These are phyloP conservation scores for Oxytropis ochrocephala DNA, from an alignment of 306 rosid species.

Conservation along the genomic window DNA sequence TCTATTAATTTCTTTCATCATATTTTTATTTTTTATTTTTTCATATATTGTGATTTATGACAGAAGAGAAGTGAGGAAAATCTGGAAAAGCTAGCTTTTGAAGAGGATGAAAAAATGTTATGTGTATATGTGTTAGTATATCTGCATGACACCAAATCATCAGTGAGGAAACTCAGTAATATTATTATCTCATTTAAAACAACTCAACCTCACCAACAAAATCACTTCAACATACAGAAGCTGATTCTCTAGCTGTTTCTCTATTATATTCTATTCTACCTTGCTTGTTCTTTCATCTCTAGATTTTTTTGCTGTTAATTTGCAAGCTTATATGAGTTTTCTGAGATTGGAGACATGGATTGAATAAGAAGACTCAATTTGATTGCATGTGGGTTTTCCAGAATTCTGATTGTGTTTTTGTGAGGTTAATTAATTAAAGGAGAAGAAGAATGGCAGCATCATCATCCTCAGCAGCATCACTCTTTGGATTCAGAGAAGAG, in stretches of 20 bases:
- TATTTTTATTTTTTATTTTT: constrained; percentile 1
- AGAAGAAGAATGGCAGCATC: constrained; percentile 58
- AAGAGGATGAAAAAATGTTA: constrained; percentile 5
- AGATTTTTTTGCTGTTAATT: neutral
- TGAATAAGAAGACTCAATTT: constrained; percentile 23
- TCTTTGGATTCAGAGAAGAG: constrained; percentile 61
- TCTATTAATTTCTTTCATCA: constrained; percentile 14
- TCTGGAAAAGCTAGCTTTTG: constrained; percentile 36
- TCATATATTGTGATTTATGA: constrained; percentile 37
- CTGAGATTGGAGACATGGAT: constrained; percentile 25
- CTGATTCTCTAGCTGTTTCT: constrained; percentile 19
- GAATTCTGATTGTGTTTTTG: constrained; percentile 33
- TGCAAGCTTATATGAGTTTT: neutral
- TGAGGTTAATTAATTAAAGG: neutral
- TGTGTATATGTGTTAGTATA: constrained; percentile 64
- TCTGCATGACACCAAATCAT: constrained; percentile 77
- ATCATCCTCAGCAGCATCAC: constrained; percentile 49
- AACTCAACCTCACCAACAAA: constrained; percentile 4
- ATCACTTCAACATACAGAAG: constrained; percentile 24
- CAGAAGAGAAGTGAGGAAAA: constrained; percentile 41
- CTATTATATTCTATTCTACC: too few relatives aligned
- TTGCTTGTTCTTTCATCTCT: constrained; percentile 13
- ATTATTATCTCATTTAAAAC: constrained; percentile 28
- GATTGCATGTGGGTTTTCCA: constrained; percentile 46
- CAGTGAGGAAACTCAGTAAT: constrained; percentile 37